phyloP scores from a whole-genome alignment of 2,329 filamentous ascomycete species.

The Ophiognomonia clavigignenti-juglandacearum region DNA sequence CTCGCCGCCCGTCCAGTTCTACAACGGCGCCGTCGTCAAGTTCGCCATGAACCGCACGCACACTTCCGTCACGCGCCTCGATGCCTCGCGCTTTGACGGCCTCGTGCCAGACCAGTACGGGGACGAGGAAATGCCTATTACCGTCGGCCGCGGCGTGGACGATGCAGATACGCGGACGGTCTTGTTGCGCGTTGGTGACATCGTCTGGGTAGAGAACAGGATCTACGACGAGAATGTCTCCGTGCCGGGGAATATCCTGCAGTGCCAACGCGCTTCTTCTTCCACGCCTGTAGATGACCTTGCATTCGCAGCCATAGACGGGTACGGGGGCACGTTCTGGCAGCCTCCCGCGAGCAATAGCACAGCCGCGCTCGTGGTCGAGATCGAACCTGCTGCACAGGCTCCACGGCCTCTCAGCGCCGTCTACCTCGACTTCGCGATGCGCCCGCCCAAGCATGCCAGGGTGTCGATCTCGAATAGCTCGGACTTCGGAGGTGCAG shows the following conservation, averaged over 20 bases:
- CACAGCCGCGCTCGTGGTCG: conserved; percentile 53
- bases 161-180: conserved; percentile 27
- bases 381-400: conserved; percentile 22
- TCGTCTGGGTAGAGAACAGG: conserved; percentile 49
- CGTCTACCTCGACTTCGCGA: conserved; percentile 13
- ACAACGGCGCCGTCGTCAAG: conserved; percentile 25
- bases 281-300: conserved; percentile 57
- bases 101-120: conserved; percentile 12
- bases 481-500: conserved; percentile 8
- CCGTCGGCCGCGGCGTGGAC: conserved; percentile 43
- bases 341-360: conserved; percentile 48
- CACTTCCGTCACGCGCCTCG: conserved; percentile 18
- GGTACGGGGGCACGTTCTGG: conserved; percentile 60
- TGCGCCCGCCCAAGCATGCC: conserved; percentile 15
- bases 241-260: conserved; percentile 50
- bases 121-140: conserved; percentile 27
- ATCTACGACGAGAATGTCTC: conserved; percentile 43
- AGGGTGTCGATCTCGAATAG: conserved; percentile 16
- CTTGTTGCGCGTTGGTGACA: conserved; percentile 37
- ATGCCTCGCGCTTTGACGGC: conserved; percentile 10
- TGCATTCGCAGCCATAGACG: conserved; percentile 59
- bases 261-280: conserved; percentile 50
- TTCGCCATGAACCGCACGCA: conserved; percentile 23
- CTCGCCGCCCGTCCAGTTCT: conserved; percentile 21
- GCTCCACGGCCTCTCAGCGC: conserved; percentile 3